A percentile compares a stretch with the other conserved stretches of the same genome.
These are phyloP conservation scores for Cymodocea nodosa DNA, from an alignment of 116 monocot species.

Conservation along the genomic window DNA sequence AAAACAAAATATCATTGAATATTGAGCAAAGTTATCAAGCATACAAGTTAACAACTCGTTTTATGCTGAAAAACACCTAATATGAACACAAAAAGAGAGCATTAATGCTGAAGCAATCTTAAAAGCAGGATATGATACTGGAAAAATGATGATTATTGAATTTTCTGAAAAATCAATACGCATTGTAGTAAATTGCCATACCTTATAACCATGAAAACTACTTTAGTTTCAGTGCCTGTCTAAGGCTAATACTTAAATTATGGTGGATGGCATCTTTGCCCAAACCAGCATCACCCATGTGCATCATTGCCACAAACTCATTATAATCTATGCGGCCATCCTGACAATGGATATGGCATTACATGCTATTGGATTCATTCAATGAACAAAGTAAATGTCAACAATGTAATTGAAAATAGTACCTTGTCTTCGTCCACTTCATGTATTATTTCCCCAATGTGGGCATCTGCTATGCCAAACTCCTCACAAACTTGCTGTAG, in stretches of 20 bases:
- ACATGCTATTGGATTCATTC: neutral
- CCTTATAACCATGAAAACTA: slow-evolving; percentile 3
- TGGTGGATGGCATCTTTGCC: slow-evolving; percentile 31
- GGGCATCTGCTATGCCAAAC: slow-evolving; percentile 44
- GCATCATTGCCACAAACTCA: slow-evolving; percentile 86
- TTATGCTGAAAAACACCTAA: no score
- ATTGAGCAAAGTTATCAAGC: no score
- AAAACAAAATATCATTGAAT: no score
- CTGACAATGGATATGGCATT: slow-evolving; percentile 21
- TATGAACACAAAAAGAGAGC: no score
- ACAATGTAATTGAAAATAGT: slow-evolving; percentile 5
- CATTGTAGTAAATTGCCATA: neutral
- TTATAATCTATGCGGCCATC: slow-evolving; percentile 88
- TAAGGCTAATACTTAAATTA: slow-evolving; percentile 48
- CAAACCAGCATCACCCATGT: slow-evolving; percentile 47
- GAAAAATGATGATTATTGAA: no score
- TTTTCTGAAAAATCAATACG: no score
- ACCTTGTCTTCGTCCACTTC: slow-evolving; percentile 79
- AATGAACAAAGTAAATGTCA: neutral
- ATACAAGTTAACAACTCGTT: no score
- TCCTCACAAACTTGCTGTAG: slow-evolving; percentile 69
- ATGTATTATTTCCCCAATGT: slow-evolving; percentile 46
- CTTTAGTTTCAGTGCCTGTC: slow-evolving; percentile 58
- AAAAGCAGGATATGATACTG: no score
- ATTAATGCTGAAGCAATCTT: no score